Conservation (phyloP, 83 land plant species). For the Isoetes engelmannii region DNA sequence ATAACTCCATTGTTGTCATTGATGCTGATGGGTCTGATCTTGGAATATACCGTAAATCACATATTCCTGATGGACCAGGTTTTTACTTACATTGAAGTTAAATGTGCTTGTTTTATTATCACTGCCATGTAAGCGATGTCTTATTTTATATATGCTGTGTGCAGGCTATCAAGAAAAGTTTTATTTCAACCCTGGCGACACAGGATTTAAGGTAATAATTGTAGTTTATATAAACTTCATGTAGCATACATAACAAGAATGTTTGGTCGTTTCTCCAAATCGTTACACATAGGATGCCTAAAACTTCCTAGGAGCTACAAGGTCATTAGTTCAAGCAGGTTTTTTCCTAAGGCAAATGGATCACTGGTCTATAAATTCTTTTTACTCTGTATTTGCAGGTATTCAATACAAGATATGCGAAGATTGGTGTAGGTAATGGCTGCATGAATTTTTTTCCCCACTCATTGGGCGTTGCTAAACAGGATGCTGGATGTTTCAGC, state of each 20-base stretch:
- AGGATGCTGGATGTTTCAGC: slow-evolving; percentile 31
- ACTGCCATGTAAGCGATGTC: background rate
- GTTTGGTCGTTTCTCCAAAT: background rate
- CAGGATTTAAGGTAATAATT: slow-evolving; percentile 76
- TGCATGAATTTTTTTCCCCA: background rate
- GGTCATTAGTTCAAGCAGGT: background rate
- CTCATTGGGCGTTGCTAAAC: background rate
- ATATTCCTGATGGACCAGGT: slow-evolving; percentile 97
- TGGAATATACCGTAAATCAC: slow-evolving; percentile 87
- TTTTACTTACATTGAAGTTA: background rate
- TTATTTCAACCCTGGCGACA: slow-evolving; percentile 94
- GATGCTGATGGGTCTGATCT: slow-evolving; percentile 96
- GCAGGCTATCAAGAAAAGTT: slow-evolving; percentile 95
- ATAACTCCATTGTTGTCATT: slow-evolving; percentile 79
- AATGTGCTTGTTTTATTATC: background rate
- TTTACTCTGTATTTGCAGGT: slow-evolving; percentile 40
- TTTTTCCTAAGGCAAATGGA: background rate
- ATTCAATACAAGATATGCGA: slow-evolving; percentile 76
- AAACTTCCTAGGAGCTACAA: background rate
- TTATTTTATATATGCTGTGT: background rate
- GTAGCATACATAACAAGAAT: background rate
- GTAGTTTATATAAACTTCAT: background rate
- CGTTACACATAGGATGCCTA: background rate
- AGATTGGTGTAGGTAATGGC: slow-evolving; percentile 82
- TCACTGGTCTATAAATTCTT: background rate